phyloP scores from a whole-genome alignment of 1,284 basidiomycete species.

The Flammula alnicola region DNA sequence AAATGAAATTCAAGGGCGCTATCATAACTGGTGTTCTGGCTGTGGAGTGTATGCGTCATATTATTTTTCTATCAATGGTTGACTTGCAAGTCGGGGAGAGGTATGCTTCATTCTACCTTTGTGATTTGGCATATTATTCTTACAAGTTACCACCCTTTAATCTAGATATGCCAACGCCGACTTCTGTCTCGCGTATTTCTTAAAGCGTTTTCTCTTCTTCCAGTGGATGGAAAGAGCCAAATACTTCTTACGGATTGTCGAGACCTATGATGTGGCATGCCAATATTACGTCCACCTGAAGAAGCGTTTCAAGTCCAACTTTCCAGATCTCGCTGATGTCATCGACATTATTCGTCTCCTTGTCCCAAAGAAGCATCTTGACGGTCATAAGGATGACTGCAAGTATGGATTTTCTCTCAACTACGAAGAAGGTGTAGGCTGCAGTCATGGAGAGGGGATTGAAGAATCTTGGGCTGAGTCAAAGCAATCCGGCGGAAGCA shows the following conservation, averaged over 20 bases:
- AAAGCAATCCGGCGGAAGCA: constrained; percentile 28
- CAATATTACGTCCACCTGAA: constrained; percentile 8
- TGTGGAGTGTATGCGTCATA: background rate
- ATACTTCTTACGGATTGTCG: constrained; percentile 5
- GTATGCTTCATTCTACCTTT: background rate
- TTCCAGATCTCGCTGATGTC: constrained; percentile 5
- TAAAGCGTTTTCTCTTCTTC: no score
- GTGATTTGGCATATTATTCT: background rate
- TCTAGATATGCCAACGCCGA: background rate
- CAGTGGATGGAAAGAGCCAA: no score
- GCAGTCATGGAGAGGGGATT: constrained; percentile 25
- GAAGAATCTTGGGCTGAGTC: constrained; percentile 26
- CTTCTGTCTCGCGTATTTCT: background rate
- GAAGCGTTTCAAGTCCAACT: constrained; percentile 7
- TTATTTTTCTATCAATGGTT: background rate
- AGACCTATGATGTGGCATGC: constrained; percentile 11
- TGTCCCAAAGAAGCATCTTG: no score
- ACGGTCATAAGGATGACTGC: constrained; percentile 29
- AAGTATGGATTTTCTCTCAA: constrained; percentile 26
- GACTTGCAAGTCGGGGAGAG: background rate
- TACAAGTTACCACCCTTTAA: background rate
- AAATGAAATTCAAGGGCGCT: background rate
- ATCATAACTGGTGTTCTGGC: background rate
- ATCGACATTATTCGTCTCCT: constrained; percentile 17
- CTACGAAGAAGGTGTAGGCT: constrained; percentile 24